Evolutionary conservation across 106 monocot species (phyloP), one percentile per base, ranked within the genome.

Genomic region (Apostasia ramifera): DNA sequence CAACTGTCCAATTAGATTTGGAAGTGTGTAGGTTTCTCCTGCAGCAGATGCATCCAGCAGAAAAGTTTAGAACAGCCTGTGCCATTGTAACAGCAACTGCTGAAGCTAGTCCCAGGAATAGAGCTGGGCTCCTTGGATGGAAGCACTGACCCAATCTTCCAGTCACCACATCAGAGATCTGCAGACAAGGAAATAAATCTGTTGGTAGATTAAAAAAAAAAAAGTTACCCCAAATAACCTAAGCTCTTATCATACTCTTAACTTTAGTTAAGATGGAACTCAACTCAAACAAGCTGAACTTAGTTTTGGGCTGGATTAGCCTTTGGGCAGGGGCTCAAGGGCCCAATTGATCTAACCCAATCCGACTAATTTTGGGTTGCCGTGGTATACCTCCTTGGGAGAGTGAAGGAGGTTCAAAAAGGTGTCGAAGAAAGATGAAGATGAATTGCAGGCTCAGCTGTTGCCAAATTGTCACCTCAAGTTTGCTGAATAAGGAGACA

Each of bases 1-100:
- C 91, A 11, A 73, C 50, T 3, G 74, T 84, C 88, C 88, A 86
- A 44, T 84, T 84, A 26, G 73, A 62, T 55, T 68, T 76, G 8
- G 91, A 77, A 3, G 71, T 66, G 67, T 76, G 51, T 12, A 70
- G 77, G 66, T 82, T 75, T 67, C 53, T 84, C 79, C 80, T 92
- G 82, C 95, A 95, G 58, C 91, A 95, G 60, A 89, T 74, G 74
- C 95, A 95, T 39, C 95, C 89, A 51, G 91, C 81, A 6, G 89
- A 71, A 42, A 81, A 70, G 55, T 89, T 95, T 40, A 91, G 84
- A n/a, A 92, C 80, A 13, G 82, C 76, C 52, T 92, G 91, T 11
- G 86, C 88, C 53, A 89, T 66, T 66, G 86, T 63, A 61, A 95
- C 86, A 57, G 83, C 70, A 7, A 88, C 55, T 37, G 84, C 86